Evolutionary conservation across 352 stramenopile genomes (phyloP).

Genomic region (Pythium biforme): DNA sequence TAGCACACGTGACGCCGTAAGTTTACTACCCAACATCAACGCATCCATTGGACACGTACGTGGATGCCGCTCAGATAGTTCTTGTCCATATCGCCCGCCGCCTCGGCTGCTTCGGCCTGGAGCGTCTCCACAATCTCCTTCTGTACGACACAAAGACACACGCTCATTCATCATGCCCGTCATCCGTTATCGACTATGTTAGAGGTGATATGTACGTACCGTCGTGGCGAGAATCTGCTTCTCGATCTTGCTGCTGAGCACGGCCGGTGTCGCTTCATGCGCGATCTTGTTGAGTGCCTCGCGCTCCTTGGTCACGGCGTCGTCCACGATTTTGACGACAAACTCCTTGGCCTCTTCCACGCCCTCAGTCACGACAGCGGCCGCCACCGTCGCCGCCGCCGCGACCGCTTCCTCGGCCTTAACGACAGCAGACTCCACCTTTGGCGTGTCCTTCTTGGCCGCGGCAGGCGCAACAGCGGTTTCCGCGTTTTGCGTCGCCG

Average conservation of each 20-base stretch:
- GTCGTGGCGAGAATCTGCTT: constrained; percentile 71
- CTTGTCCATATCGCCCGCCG: constrained; percentile 63
- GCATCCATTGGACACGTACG: constrained; percentile 29
- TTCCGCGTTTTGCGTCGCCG: neutral
- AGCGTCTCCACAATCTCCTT: constrained; percentile 63
- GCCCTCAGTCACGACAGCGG: neutral
- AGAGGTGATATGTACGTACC: too few relatives aligned
- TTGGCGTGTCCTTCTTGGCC: constrained; percentile 11
- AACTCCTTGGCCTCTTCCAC: constrained; percentile 32
- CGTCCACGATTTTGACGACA: constrained; percentile 67
- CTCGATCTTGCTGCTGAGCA: constrained; percentile 46
- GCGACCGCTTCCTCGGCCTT: constrained; percentile 31
- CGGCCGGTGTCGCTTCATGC: constrained; percentile 42
- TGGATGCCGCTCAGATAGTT: constrained; percentile 73
- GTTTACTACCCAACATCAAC: neutral
- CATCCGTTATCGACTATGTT: neutral
- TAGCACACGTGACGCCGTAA: neutral
- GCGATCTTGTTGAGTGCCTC: constrained; percentile 62
- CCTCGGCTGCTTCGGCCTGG: constrained; percentile 55
- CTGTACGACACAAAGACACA: constrained; percentile 25
- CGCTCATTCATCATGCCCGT: too few relatives aligned
- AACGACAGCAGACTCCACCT: constrained; percentile 14
- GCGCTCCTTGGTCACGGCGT: constrained; percentile 52
- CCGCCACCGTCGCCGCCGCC: constrained; percentile 29
- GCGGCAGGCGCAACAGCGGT: constrained; percentile 2